Percentiles rank a stretch among this genome's conserved stretches.
phyloP scores from a whole-genome alignment of 1,139 yeast species.

The Chernovozyma sophiae-reginae region DNA sequence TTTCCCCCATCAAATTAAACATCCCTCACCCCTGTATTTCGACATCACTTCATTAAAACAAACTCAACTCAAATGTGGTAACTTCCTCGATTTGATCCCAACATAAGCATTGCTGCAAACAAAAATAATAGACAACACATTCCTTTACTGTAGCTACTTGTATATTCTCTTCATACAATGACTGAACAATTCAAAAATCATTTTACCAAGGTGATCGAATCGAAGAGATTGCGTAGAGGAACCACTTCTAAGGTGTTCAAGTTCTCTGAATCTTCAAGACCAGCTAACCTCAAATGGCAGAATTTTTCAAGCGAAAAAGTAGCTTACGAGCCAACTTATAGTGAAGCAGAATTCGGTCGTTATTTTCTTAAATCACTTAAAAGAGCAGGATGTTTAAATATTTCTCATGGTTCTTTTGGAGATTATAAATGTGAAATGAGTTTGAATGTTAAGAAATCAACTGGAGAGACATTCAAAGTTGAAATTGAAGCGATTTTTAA shows the following conservation, averaged over 20 bases:
- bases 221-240: neutral
- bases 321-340: neutral
- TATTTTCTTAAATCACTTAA: slow-evolving; percentile 4
- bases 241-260: neutral
- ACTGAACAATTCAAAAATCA: too few relatives aligned
- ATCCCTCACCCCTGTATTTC: too few relatives aligned
- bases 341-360: slow-evolving; percentile 5
- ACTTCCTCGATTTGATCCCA: too few relatives aligned
- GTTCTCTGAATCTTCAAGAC: neutral
- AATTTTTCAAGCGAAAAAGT: neutral
- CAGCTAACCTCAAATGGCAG: neutral
- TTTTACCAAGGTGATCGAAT: too few relatives aligned
- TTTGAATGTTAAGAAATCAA: neutral
- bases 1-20: too few relatives aligned
- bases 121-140: too few relatives aligned
- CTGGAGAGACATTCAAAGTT: neutral
- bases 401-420: neutral
- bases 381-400: neutral
- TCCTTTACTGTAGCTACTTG: too few relatives aligned
- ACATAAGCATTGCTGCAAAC: too few relatives aligned
- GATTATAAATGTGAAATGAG: slow-evolving; percentile 1
- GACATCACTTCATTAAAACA: too few relatives aligned
- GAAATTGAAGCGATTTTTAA: neutral
- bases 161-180: too few relatives aligned
- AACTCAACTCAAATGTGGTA: too few relatives aligned